Evolutionary conservation across 768 basidiomycete genomes (phyloP).

Genomic region (Psilocybe azurescens): DNA sequence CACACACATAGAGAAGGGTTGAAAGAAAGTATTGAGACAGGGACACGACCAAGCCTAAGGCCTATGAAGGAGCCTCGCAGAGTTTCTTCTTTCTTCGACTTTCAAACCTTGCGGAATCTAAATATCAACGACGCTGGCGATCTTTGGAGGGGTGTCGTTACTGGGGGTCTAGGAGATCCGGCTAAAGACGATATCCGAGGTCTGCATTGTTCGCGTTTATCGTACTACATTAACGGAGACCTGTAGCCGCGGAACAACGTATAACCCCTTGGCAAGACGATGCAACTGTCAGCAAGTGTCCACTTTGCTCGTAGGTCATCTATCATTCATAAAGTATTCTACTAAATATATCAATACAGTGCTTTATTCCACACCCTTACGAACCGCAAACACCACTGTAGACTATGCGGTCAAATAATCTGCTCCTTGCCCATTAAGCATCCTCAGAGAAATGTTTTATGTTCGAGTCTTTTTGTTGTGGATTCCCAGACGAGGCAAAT

Average conservation of each 20-base stretch:
- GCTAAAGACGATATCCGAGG: conserved; percentile 74
- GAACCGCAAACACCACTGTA: conserved; percentile 96
- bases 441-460: conserved; percentile 67
- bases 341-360: conserved; percentile 31
- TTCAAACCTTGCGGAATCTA: conserved; percentile 67
- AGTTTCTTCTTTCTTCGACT: conserved; percentile 75
- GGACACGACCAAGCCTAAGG: conserved; percentile 22
- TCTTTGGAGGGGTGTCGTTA: conserved; percentile 68
- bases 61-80: conserved; percentile 40
- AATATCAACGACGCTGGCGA: conserved; percentile 60
- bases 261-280: conserved; percentile 98
- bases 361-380: conserved; percentile 87
- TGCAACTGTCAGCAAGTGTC: conserved; percentile 74
- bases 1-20: conserved; percentile 17
- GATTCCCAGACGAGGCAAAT: conserved; percentile 78
- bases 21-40: conserved; percentile 16
- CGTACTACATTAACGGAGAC: conserved; percentile 9
- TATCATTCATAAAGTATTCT: not conserved
- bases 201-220: conserved; percentile 32
- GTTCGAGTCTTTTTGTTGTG: conserved; percentile 87
- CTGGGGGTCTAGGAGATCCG: conserved; percentile 42
- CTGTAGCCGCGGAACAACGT: conserved; percentile 78
- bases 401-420: conserved; percentile 90
- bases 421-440: conserved; percentile 86
- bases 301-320: conserved; percentile 77